A percentile compares a stretch with the other conserved stretches of the same genome.
Evolutionary conservation across 2,329 filamentous ascomycete genomes (phyloP).

Genomic region (Colletotrichum neosansevieriae): DNA sequence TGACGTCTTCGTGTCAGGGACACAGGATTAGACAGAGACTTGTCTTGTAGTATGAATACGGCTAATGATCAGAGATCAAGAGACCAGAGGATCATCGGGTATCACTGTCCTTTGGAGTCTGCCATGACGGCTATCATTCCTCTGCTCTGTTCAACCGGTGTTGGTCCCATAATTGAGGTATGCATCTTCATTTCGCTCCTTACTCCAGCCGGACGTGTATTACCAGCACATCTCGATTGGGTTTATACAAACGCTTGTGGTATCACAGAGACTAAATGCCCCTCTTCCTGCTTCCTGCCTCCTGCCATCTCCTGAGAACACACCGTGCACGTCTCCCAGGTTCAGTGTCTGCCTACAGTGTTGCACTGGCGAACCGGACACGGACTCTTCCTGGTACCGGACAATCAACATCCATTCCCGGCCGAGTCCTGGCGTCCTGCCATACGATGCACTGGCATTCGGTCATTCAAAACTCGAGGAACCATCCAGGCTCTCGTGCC

Average conservation of each 20-base stretch:
- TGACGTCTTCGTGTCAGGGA: conserved; percentile 31
- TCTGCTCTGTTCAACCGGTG: conserved; percentile 2
- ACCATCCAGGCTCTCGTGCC: conserved; percentile 3
- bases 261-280: too few relatives aligned
- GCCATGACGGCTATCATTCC: conserved; percentile 21
- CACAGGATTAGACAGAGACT: conserved; percentile 6
- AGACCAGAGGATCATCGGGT: conserved; percentile 10
- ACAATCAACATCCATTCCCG: conserved; percentile 31
- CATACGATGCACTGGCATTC: conserved; percentile 22
- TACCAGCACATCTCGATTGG: conserved; percentile 20
- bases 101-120: background rate
- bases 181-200: conserved; percentile 32
- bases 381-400: conserved; percentile 4
- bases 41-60: conserved; percentile 2
- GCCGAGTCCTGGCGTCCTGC: background rate
- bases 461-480: conserved; percentile 1
- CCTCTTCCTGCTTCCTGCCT: background rate
- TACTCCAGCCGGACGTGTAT: conserved; percentile 2
- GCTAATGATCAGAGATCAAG: conserved; percentile 31
- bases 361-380: conserved; percentile 15
- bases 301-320: conserved; percentile 6
- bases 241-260: background rate
- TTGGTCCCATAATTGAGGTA: conserved; percentile 13
- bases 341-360: conserved; percentile 25
- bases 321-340: conserved; percentile 2